Percentiles rank a stretch among this genome's conserved stretches.
These are phyloP conservation scores for Brachypodium distachyon DNA, from an alignment of 202 grass and related monocot species.

Conservation along the genomic window DNA sequence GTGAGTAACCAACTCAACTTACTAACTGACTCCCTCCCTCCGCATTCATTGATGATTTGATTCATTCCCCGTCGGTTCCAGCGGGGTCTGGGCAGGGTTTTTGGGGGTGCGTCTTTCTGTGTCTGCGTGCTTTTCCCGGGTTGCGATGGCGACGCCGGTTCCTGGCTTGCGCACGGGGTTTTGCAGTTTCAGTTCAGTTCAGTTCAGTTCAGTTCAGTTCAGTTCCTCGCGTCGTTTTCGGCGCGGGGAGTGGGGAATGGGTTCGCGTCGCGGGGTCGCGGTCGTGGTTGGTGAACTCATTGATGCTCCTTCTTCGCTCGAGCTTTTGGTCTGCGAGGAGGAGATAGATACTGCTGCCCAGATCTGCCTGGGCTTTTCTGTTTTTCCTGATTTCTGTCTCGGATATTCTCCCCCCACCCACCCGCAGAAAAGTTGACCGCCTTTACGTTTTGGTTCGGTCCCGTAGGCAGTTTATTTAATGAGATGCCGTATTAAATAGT, in stretches of 20 bases:
- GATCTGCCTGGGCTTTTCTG: constrained; percentile 41
- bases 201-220: too few species aligned
- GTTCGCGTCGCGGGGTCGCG: background rate
- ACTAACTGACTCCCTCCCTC: background rate
- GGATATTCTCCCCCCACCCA: too few species aligned
- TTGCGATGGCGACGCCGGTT: constrained; percentile 18
- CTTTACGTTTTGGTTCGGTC: constrained; percentile 23
- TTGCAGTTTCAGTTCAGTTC: too few species aligned
- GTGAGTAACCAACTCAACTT: constrained; percentile 29
- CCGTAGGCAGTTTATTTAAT: constrained; percentile 21
- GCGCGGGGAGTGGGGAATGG: background rate
- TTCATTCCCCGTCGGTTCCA: background rate
- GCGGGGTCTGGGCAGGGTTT: background rate
- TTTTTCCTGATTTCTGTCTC: background rate
- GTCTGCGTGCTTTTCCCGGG: background rate
- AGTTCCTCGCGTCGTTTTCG: constrained; percentile 36
- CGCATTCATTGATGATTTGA: too few species aligned
- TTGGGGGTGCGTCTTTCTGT: background rate
- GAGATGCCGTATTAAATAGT: background rate
- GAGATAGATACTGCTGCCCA: too few species aligned
- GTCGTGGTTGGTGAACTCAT: background rate
- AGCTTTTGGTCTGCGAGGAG: background rate
- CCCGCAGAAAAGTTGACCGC: constrained; percentile 6
- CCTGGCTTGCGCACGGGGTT: too few species aligned
- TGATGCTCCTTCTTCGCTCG: background rate